These are phyloP conservation scores for Zymoseptoria passerinii DNA, from an alignment of 2,329 filamentous ascomycete genomes.

Conservation along the genomic window DNA sequence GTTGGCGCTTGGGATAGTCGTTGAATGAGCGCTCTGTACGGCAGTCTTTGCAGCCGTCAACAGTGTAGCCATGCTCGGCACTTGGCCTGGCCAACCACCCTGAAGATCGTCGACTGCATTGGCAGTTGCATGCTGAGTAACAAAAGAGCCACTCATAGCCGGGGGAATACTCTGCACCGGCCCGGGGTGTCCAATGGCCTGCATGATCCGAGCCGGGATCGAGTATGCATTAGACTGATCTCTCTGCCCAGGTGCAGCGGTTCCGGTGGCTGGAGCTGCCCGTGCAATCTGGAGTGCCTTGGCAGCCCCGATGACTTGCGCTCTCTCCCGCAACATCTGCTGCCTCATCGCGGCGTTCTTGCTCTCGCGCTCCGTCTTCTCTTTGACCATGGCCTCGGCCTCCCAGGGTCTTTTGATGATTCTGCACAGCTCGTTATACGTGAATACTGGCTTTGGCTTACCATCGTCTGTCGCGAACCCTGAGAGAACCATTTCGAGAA, in stretches of 20 bases:
- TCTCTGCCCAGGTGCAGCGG: not conserved
- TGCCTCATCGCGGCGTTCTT: not conserved
- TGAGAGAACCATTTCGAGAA: constrained; percentile 53
- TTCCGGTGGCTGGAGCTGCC: not conserved
- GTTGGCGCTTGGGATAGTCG: not conserved
- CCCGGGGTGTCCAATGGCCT: not conserved
- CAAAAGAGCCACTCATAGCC: not conserved
- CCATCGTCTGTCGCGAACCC: constrained; percentile 32
- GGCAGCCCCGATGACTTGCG: not conserved
- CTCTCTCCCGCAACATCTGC: not conserved
- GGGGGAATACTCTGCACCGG: not conserved
- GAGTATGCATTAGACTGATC: not conserved
- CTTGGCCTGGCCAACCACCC: not conserved
- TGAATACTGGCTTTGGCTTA: not conserved
- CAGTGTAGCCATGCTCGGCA: not conserved
- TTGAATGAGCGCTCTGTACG: not conserved
- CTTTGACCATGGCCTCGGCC: not conserved
- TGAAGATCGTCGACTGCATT: not conserved
- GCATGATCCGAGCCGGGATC: not conserved
- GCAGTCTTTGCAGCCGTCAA: not conserved
- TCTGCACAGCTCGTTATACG: not conserved
- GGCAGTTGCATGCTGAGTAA: not conserved
- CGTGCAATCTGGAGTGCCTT: not conserved
- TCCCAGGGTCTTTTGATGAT: not conserved
- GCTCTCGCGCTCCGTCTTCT: not conserved